Conservation (phyloP, 495 filamentous ascomycete species). For the Staphylotrichum longicolle region DNA sequence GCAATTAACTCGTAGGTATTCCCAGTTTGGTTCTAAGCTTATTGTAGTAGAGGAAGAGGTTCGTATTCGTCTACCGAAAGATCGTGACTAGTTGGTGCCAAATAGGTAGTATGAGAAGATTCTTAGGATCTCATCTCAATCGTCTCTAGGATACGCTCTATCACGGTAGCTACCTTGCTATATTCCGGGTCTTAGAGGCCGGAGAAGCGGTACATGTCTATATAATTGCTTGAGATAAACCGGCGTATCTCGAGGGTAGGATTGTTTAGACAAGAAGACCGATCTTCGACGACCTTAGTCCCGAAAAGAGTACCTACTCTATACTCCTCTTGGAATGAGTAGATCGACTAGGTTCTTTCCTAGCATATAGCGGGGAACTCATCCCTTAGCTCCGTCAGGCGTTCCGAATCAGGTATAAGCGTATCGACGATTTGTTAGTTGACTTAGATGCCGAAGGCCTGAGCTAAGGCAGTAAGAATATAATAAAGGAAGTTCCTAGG, state of each 20-base stretch:
- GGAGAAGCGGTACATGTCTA: conserved; percentile 25
- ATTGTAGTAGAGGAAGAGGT: neutral
- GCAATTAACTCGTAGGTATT: neutral
- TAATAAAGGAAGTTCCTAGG: conserved; percentile 13
- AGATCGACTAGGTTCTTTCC: conserved; percentile 6
- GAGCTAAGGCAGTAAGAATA: conserved; percentile 8
- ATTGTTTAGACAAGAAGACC: conserved; percentile 22
- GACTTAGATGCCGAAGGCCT: conserved; percentile 14
- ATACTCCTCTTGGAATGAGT: conserved; percentile 22
- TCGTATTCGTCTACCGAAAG: neutral
- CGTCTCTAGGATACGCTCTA: conserved; percentile 13
- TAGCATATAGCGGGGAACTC: conserved; percentile 17
- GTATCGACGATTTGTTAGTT: conserved; percentile 19
- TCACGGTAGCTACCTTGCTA: conserved; percentile 17
- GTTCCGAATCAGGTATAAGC: conserved; percentile 6
- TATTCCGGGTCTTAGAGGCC: conserved; percentile 20
- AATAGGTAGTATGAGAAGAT: too few species aligned
- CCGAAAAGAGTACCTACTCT: neutral
- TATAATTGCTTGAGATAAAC: conserved; percentile 23
- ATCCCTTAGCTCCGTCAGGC: conserved; percentile 14
- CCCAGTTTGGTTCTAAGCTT: conserved; percentile 1
- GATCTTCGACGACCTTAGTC: conserved; percentile 16
- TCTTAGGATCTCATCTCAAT: too few species aligned
- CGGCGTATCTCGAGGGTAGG: conserved; percentile 16
- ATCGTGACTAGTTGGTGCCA: neutral